Conservation (phyloP, 2,329 filamentous ascomycete genomes). For the Endothia cerciana region DNA sequence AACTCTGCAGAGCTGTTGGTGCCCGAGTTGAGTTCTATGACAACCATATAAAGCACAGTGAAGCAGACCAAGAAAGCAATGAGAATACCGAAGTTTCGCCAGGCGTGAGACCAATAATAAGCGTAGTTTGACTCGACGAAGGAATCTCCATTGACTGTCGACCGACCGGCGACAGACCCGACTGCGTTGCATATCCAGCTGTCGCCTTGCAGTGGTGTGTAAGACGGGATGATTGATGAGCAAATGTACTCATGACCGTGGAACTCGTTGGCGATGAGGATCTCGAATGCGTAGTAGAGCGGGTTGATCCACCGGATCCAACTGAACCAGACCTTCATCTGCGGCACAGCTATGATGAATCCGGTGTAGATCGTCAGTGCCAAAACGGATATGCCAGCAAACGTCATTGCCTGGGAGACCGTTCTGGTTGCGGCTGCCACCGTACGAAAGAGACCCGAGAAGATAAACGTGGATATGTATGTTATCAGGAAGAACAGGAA, state of each 20-base stretch:
- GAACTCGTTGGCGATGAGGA: conserved; percentile 75
- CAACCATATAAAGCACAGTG: conserved; percentile 64
- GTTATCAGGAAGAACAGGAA: conserved; percentile 77
- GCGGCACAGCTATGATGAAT: conserved; percentile 52
- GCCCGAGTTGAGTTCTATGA: conserved; percentile 67
- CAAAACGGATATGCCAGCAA: conserved; percentile 59
- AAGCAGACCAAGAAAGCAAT: conserved; percentile 67
- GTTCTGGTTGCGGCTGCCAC: conserved; percentile 73
- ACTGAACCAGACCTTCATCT: conserved; percentile 74
- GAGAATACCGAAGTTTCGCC: conserved; percentile 73
- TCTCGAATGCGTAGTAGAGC: conserved; percentile 74
- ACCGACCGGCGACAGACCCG: conserved; percentile 57
- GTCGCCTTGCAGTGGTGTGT: conserved; percentile 46
- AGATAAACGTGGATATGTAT: conserved; percentile 69
- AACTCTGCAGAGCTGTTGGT: conserved; percentile 68
- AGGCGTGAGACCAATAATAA: conserved; percentile 62
- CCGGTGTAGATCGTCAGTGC: conserved; percentile 65
- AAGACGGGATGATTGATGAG: conserved; percentile 51
- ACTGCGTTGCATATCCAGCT: conserved; percentile 58
- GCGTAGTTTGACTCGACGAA: conserved; percentile 60
- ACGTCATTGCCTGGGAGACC: conserved; percentile 59
- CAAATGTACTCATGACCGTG: conserved; percentile 61
- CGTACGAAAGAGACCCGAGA: conserved; percentile 77
- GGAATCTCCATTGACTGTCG: conserved; percentile 61
- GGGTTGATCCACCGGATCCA: conserved; percentile 80